A percentile compares a stretch with the other conserved stretches of the same genome.
Evolutionary conservation across 768 basidiomycete species (phyloP).

Genomic region (Lentinula raphanica): DNA sequence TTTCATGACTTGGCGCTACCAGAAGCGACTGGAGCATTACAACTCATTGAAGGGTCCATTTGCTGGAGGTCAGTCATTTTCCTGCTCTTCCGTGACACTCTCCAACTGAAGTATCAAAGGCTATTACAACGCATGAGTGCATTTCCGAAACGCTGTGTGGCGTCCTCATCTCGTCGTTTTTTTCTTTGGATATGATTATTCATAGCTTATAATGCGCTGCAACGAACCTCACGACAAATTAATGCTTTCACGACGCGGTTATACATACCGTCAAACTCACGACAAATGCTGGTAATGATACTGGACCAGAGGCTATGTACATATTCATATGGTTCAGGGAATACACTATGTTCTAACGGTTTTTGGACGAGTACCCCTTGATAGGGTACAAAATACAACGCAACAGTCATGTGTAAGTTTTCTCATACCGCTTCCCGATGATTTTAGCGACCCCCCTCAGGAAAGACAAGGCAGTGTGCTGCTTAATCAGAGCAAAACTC

Average conservation of each 20-base stretch:
- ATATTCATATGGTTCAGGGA: background rate
- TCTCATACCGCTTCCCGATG: background rate
- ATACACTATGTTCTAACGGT: background rate
- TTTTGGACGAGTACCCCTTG: background rate
- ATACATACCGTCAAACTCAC: background rate
- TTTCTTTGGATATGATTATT: slow-evolving; percentile 16
- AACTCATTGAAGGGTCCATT: slow-evolving; percentile 57
- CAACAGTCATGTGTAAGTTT: background rate
- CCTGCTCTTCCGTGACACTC: background rate
- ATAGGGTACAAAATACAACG: no score
- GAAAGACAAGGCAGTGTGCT: background rate
- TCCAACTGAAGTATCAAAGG: slow-evolving; percentile 25
- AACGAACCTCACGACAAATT: slow-evolving; percentile 10
- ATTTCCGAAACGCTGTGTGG: slow-evolving; percentile 11
- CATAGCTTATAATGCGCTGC: background rate
- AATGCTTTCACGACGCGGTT: slow-evolving; percentile 12
- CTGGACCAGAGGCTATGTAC: background rate
- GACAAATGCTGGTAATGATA: background rate
- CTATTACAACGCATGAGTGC: slow-evolving; percentile 47
- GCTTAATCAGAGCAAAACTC: background rate
- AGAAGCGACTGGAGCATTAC: slow-evolving; percentile 66
- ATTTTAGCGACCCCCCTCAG: background rate
- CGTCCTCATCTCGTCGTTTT: slow-evolving; percentile 14
- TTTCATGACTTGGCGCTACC: slow-evolving; percentile 72
- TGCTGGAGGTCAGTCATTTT: slow-evolving; percentile 46